phyloP scores from a whole-genome alignment of 169 alveolate species.

The Babesia gibsoni region DNA sequence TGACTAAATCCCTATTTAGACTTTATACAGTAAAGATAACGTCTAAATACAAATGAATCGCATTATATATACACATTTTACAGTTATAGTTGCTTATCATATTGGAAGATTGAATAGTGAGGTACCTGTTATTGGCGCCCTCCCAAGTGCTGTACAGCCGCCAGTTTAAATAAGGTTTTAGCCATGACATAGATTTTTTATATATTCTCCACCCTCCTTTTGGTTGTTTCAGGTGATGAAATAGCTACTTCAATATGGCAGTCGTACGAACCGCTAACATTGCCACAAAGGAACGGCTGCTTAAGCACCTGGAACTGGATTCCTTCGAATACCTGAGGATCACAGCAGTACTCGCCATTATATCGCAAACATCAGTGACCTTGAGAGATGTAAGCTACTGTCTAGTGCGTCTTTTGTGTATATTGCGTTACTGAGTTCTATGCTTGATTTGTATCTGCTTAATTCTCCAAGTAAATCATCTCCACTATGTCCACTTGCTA shows the following conservation, averaged over 20 bases:
- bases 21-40: neutral
- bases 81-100: neutral
- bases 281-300: conserved; percentile 18
- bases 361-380: conserved; percentile 43
- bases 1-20: no score
- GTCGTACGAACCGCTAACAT: conserved; percentile 7
- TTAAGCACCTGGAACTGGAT: conserved; percentile 37
- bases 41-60: neutral
- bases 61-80: neutral
- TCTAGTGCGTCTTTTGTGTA: neutral
- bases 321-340: conserved; percentile 48
- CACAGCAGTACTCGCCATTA: conserved; percentile 31
- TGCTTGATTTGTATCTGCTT: neutral
- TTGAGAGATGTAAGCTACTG: conserved; percentile 12
- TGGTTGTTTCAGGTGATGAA: neutral
- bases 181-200: no score
- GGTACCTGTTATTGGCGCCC: neutral
- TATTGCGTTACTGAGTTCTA: neutral
- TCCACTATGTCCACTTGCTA: no score
- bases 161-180: no score
- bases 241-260: conserved; percentile 1
- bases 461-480: no score
- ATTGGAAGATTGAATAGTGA: neutral
- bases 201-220: no score
- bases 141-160: no score